Evolutionary conservation across 192 early-diverging fungal genomes (phyloP).

Genomic region (Coemansia sp.): DNA sequence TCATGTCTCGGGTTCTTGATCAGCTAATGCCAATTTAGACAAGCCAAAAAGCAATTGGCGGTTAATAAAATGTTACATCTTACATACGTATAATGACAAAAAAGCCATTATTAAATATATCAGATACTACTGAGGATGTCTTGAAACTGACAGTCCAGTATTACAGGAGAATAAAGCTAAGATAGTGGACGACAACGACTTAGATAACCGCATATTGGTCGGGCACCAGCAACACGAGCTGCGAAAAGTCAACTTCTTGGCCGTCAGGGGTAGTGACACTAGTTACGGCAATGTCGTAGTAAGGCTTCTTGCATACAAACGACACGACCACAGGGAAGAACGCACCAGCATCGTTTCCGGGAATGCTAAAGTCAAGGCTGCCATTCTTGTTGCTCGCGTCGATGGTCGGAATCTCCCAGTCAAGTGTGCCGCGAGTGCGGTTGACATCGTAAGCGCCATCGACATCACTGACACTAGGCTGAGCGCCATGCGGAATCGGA

Average conservation of each 20-base stretch:
- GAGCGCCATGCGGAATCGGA: slow-evolving; percentile 76
- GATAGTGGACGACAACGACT: slow-evolving; percentile 7
- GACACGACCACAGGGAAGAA: slow-evolving; percentile 89
- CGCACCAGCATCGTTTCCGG: slow-evolving; percentile 71
- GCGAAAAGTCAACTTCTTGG: slow-evolving; percentile 68
- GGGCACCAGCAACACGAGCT: slow-evolving; percentile 69
- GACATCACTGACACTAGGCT: slow-evolving; percentile 77
- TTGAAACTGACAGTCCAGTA: background rate
- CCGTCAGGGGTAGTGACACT: slow-evolving; percentile 56
- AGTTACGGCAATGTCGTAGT: slow-evolving; percentile 77
- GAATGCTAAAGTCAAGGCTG: slow-evolving; percentile 81
- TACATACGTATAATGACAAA: too few species aligned
- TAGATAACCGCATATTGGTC: slow-evolving; percentile 86
- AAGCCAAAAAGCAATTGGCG: too few species aligned
- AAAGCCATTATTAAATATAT: background rate
- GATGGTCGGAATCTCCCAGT: slow-evolving; percentile 85
- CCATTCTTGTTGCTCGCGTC: slow-evolving; percentile 77
- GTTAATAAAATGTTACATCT: too few species aligned
- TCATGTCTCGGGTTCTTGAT: background rate
- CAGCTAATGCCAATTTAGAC: too few species aligned
- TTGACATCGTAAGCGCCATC: slow-evolving; percentile 85
- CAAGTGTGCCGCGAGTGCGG: slow-evolving; percentile 66
- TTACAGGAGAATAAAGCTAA: background rate
- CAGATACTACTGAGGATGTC: background rate
- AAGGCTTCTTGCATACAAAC: slow-evolving; percentile 71